A percentile compares a stretch with the other conserved stretches of the same genome.
Conservation (phyloP, 2,329 filamentous ascomycete species). For the Sporothrix curviconia region DNA sequence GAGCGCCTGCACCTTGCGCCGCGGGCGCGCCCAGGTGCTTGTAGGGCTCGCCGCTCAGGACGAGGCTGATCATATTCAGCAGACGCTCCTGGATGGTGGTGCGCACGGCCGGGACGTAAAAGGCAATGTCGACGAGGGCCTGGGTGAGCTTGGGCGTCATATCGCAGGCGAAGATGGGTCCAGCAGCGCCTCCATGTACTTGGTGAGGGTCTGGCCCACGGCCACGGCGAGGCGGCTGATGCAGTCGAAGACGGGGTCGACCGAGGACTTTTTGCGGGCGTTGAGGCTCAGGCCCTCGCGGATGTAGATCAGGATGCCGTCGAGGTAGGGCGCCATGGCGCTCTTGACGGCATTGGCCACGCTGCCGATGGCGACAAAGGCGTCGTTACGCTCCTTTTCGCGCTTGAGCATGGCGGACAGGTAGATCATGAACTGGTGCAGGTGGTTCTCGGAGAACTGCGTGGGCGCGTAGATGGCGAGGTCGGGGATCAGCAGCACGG, state of each 20-base stretch:
- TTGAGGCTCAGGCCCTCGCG: constrained; percentile 81
- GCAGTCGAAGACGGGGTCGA: constrained; percentile 87
- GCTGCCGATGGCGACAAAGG: constrained; percentile 92
- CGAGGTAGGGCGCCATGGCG: constrained; percentile 88
- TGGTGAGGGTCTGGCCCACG: constrained; percentile 92
- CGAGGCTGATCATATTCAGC: constrained; percentile 88
- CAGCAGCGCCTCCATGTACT: constrained; percentile 93
- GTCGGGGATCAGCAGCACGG: constrained; percentile 85
- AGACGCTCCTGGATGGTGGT: constrained; percentile 88
- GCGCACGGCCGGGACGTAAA: constrained; percentile 94
- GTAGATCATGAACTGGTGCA: constrained; percentile 97
- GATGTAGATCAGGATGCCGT: constrained; percentile 89
- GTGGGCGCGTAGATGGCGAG: constrained; percentile 86
- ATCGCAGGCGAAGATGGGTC: constrained; percentile 95
- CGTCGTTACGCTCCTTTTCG: constrained; percentile 87
- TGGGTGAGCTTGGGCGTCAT: constrained; percentile 90
- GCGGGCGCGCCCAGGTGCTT: constrained; percentile 82
- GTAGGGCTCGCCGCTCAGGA: constrained; percentile 87
- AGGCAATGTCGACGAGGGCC: constrained; percentile 95
- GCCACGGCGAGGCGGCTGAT: constrained; percentile 94
- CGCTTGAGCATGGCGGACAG: constrained; percentile 89
- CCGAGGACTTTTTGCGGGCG: constrained; percentile 58
- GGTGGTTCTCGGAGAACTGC: constrained; percentile 79
- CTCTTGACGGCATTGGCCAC: constrained; percentile 95
- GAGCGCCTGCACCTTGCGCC: not conserved